phyloP scores from a whole-genome alignment of 2,329 filamentous ascomycete species.

The Trichoderma arundinaceum region DNA sequence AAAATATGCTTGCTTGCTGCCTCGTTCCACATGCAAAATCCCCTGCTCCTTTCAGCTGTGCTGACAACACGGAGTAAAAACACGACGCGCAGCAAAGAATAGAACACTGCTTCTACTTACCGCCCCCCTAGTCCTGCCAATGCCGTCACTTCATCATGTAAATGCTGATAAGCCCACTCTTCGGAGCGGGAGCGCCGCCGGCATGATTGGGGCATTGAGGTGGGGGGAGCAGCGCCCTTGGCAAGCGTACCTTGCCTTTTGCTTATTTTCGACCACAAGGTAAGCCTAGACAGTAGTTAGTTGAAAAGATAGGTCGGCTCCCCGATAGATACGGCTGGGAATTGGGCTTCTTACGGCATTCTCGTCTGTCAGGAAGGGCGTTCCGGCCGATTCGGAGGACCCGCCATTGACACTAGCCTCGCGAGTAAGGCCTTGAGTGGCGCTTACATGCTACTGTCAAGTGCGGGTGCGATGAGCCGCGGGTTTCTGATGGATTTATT shows the following conservation, averaged over 20 bases:
- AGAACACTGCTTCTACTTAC: not conserved
- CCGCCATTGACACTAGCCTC: constrained; percentile 8
- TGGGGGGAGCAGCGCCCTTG: constrained; percentile 22
- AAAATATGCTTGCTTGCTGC: not conserved
- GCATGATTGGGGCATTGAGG: constrained; percentile 13
- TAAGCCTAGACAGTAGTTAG: not conserved
- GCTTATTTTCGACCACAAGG: not conserved
- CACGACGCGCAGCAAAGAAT: not conserved
- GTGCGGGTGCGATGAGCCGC: constrained; percentile 18
- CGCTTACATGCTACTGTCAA: not conserved
- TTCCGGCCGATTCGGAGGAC: constrained; percentile 19
- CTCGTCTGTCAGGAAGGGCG: constrained; percentile 23
- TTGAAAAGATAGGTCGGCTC: not conserved
- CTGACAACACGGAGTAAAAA: too few relatives aligned
- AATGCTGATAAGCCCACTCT: constrained; percentile 29
- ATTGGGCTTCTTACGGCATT: constrained; percentile 18
- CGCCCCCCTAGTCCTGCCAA: constrained; percentile 4
- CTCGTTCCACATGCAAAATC: not conserved
- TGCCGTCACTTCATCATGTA: constrained; percentile 32
- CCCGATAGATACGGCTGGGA: constrained; percentile 8
- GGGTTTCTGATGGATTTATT: not conserved
- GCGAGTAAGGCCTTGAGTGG: not conserved
- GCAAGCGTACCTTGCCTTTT: constrained; percentile 13
- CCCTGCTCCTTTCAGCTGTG: constrained; percentile 11
- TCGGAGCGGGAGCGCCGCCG: constrained; percentile 14